phyloP scores from a whole-genome alignment of 2,329 filamentous ascomycete species.

The Scedosporium aurantiacum region DNA sequence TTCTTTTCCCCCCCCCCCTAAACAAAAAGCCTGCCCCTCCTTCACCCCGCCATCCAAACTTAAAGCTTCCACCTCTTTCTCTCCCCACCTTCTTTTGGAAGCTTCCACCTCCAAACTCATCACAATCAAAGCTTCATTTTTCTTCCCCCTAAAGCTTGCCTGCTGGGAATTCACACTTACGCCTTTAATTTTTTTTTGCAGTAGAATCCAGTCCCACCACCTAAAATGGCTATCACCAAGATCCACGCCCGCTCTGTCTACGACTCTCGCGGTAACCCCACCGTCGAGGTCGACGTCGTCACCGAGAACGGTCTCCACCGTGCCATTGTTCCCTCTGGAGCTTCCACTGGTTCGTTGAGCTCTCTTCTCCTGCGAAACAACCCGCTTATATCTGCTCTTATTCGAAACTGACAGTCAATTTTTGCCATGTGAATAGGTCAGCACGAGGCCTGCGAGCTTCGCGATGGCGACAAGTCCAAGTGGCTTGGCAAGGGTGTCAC shows the following conservation, averaged over 20 bases:
- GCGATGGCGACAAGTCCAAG: slow-evolving; percentile 78
- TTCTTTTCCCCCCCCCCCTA: neutral
- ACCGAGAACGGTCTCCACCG: slow-evolving; percentile 89
- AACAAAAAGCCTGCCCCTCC: slow-evolving; percentile 1
- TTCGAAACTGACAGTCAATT: slow-evolving; percentile 10
- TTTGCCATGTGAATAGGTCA: slow-evolving; percentile 47
- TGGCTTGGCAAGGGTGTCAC: slow-evolving; percentile 81
- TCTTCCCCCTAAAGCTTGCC: neutral
- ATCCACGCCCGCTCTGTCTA: slow-evolving; percentile 91
- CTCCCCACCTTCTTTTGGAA: neutral
- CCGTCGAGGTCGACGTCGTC: slow-evolving; percentile 89
- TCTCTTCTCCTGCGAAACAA: slow-evolving; percentile 7
- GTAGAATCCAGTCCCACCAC: neutral
- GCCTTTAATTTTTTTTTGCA: neutral
- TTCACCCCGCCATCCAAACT: neutral
- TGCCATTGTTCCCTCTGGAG: slow-evolving; percentile 86
- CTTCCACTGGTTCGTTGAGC: slow-evolving; percentile 62
- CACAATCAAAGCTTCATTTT: neutral
- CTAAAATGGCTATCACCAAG: slow-evolving; percentile 81
- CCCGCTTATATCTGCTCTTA: neutral
- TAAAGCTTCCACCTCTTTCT: neutral
- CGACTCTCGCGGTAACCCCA: slow-evolving; percentile 97
- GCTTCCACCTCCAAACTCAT: neutral
- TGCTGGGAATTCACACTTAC: slow-evolving; percentile 4
- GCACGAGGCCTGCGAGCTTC: slow-evolving; percentile 85